A percentile compares a stretch with the other conserved stretches of the same genome.
Evolutionary conservation across 1,284 basidiomycete genomes (phyloP).

Genomic region (Cutaneotrichosporon daszewskae): DNA sequence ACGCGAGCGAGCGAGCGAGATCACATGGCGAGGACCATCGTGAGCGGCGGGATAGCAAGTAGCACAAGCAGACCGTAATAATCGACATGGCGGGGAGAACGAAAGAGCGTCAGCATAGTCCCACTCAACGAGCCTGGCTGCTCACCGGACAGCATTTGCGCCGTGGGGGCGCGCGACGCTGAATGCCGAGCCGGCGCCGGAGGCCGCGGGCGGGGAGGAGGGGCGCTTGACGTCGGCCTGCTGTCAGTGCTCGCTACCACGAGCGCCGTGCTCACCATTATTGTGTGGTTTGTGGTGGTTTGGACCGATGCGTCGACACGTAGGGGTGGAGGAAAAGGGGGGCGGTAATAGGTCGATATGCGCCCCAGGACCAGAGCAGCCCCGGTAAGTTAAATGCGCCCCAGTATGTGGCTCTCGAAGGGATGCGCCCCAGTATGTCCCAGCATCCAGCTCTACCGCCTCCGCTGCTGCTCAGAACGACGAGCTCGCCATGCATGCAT

Average conservation of each 20-base stretch:
- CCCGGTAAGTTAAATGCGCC: too few relatives aligned
- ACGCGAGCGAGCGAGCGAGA: too few relatives aligned
- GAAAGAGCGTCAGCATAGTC: background rate
- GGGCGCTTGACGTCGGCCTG: conserved; percentile 41
- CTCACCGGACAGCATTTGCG: conserved; percentile 45
- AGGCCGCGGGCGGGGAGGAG: conserved; percentile 36
- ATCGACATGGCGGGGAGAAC: background rate
- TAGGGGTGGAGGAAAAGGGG: background rate
- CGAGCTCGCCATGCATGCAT: too few relatives aligned
- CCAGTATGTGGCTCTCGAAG: too few relatives aligned
- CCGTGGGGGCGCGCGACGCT: conserved; percentile 42
- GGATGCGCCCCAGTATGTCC: too few relatives aligned
- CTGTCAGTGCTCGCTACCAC: background rate
- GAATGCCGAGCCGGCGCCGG: conserved; percentile 32
- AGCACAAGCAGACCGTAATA: too few relatives aligned
- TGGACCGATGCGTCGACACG: background rate
- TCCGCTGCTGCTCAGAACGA: too few relatives aligned
- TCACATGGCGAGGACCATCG: too few relatives aligned
- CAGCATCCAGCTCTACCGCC: background rate
- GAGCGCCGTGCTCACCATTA: conserved; percentile 1
- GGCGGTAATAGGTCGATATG: background rate
- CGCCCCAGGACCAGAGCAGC: too few relatives aligned
- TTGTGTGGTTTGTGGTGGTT: background rate
- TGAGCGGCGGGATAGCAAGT: too few relatives aligned
- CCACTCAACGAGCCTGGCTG: too few relatives aligned